Evolutionary conservation across 495 filamentous ascomycete species (phyloP).

Genomic region (Trichoderma asperelloides): DNA sequence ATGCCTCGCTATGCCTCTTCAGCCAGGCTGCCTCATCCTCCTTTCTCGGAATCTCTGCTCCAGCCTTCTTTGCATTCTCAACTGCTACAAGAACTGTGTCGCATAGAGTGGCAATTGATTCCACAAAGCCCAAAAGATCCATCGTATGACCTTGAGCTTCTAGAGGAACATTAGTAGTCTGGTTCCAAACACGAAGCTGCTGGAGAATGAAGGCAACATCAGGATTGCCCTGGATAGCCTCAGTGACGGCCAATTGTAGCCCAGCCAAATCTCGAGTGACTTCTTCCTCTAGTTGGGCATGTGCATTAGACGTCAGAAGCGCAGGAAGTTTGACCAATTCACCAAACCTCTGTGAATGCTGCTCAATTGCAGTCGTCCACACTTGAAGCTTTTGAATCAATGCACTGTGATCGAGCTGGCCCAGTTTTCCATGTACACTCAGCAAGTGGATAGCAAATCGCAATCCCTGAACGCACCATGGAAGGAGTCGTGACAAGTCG

Average conservation of each 20-base stretch:
- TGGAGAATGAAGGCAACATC: conserved; percentile 54
- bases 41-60: conserved; percentile 36
- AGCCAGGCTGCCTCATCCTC: conserved; percentile 57
- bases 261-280: conserved; percentile 33
- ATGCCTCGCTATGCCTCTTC: conserved; percentile 46
- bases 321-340: conserved; percentile 44
- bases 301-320: conserved; percentile 39
- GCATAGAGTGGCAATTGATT: conserved; percentile 46
- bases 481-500: conserved; percentile 25
- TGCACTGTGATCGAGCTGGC: conserved; percentile 34
- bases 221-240: conserved; percentile 37
- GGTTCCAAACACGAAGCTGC: conserved; percentile 47
- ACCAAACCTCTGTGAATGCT: conserved; percentile 20
- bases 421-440: conserved; percentile 52
- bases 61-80: conserved; percentile 54
- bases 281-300: conserved; percentile 34
- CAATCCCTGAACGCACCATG: conserved; percentile 35
- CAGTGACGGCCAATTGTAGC: conserved; percentile 36
- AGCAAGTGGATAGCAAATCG: conserved; percentile 38
- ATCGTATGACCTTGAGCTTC: conserved; percentile 11
- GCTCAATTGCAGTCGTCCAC: conserved; percentile 40
- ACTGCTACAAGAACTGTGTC: conserved; percentile 65
- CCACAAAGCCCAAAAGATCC: conserved; percentile 39
- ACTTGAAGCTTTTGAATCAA: conserved; percentile 34
- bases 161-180: conserved; percentile 14